phyloP scores from a whole-genome alignment of 805 yeast genomes.

The Naumovozyma baii region DNA sequence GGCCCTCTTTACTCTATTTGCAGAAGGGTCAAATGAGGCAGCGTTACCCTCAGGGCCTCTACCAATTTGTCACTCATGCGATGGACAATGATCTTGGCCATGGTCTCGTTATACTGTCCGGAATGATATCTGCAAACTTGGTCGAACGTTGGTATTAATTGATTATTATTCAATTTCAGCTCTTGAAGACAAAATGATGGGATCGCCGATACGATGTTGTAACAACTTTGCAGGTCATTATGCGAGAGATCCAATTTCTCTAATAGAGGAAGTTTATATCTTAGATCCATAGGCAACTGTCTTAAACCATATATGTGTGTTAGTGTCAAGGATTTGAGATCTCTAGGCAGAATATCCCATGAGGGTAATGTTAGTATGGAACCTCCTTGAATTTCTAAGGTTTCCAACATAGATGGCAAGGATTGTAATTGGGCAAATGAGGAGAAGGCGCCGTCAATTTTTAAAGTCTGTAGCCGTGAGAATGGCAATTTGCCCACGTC shows the following conservation, averaged over 20 bases:
- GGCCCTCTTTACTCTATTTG: too few species aligned
- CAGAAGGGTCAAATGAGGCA: background rate
- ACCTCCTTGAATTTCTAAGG: conserved; percentile 5
- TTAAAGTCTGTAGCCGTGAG: background rate
- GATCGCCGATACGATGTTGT: conserved; percentile 7
- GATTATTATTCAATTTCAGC: conserved; percentile 1
- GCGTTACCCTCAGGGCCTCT: background rate
- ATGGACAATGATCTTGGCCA: background rate
- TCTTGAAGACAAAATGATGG: conserved; percentile 5
- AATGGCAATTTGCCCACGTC: background rate
- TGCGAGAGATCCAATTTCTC: conserved; percentile 11
- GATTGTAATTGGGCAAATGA: conserved; percentile 1
- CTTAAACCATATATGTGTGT: conserved; percentile 7
- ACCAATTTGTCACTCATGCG: background rate
- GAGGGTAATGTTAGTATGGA: conserved; percentile 4
- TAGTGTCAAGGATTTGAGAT: conserved; percentile 7
- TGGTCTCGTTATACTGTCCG: too few species aligned
- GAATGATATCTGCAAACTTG: background rate
- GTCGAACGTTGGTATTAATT: background rate
- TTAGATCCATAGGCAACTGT: conserved; percentile 8
- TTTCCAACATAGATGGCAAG: conserved; percentile 2
- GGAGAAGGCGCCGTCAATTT: conserved; percentile 4
- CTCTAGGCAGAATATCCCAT: conserved; percentile 8
- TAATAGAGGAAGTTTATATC: conserved; percentile 8
- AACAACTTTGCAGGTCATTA: conserved; percentile 11